Base-by-base conservation (phyloP, 2,329 filamentous ascomycete genomes). In the Samsoniella hepiali region DNA sequence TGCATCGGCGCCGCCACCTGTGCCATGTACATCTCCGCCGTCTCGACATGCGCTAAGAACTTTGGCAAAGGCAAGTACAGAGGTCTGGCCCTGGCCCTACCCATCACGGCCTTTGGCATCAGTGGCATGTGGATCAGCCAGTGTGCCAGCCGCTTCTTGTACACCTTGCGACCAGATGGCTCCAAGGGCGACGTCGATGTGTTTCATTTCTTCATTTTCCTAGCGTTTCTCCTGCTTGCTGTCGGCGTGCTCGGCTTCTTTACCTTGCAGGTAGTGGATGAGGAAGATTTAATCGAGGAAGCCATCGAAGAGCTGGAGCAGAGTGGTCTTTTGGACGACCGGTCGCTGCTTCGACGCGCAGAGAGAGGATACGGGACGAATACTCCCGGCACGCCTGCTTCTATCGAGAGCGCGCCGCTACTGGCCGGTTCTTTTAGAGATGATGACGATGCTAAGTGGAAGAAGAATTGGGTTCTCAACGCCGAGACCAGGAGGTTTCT, bases 31-130 rank as follows among this genome's bases (percentile, higher is more conserved):
- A 82, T 98, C 63, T 85, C 88, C 58, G 89, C 92, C 2, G 89
- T 99, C n/a, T 94, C 94, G 7, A 96, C 94, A 0, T 97, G 93
- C 72, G 95, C 95, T 42, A 99, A 99, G 86, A 99, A 98, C 78
- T 99, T 98, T 77, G 93, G 93, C 56, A 88, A 90, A 65, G 92
- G 93, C 4, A 91, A 89, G 71, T 89, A 96, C 71, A 90, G 94
- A 70, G 95, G 95, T 0, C 79, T 99, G 58, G 94, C 96, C 65
- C 82, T 99, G 62, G 93, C 94, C 1, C 83, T 91, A 65, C 95
- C 95, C 1, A 97, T 98, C 73, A 92, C 95, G 0, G 89, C 91
- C 7, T 97, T 97, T 73, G 95, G 95, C 0, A 76, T 99, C 63
- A 97, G 93, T 72, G 93, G 93, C 55, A 94, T 99, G 90, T 96